A percentile compares a stretch with the other conserved stretches of the same genome.
Conservation (phyloP, 345 rosid species). For the Aquilaria yunnanensis region DNA sequence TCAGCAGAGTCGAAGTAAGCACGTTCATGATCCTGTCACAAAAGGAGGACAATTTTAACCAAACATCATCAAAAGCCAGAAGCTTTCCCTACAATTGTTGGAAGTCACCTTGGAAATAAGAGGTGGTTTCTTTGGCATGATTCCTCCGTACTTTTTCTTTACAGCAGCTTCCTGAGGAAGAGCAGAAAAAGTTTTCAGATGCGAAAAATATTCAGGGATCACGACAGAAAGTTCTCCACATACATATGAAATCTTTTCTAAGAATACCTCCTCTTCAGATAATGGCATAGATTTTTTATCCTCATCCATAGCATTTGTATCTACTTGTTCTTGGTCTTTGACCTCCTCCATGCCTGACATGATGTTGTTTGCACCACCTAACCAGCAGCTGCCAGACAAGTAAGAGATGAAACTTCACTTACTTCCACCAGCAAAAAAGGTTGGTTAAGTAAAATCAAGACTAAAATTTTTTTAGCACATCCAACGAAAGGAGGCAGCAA, state of each 20-base stretch:
- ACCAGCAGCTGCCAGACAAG: constrained; percentile 15
- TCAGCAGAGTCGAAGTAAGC: constrained; percentile 99
- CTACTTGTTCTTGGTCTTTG: constrained; percentile 42
- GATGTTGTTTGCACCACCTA: constrained; percentile 22
- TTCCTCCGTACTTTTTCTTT: constrained; percentile 94
- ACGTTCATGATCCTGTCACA: constrained; percentile 83
- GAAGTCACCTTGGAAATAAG: constrained; percentile 83
- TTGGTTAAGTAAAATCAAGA: too few species aligned
- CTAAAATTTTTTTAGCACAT: too few species aligned
- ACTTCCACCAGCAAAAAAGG: too few species aligned
- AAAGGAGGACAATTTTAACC: constrained; percentile 12
- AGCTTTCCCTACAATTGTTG: neutral
- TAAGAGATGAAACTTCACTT: too few species aligned
- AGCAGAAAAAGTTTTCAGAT: neutral
- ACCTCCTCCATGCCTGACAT: constrained; percentile 48
- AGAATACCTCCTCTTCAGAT: constrained; percentile 57
- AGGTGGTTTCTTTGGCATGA: constrained; percentile 97
- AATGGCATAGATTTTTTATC: constrained; percentile 44
- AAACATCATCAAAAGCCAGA: constrained; percentile 6
- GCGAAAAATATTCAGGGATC: neutral
- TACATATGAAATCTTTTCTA: neutral
- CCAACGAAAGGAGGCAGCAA: too few species aligned
- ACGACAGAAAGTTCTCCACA: neutral
- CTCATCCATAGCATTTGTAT: constrained; percentile 31
- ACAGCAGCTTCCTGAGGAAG: constrained; percentile 55